These are phyloP conservation scores for Heliophila coronopifolia DNA, from an alignment of 441 rosid species.

Conservation along the genomic window DNA sequence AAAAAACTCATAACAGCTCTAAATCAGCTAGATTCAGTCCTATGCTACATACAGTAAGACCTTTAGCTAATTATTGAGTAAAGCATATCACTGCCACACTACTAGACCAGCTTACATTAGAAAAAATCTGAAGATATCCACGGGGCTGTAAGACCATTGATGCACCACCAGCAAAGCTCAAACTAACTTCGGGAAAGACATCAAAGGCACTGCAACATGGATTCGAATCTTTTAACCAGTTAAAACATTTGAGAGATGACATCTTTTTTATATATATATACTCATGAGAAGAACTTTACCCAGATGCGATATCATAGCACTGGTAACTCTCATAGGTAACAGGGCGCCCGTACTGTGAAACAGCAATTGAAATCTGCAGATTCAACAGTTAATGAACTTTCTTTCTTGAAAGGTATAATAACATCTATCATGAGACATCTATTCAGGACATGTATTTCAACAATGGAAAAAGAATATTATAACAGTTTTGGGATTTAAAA, in stretches of 20 bases:
- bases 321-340: conserved; percentile 46
- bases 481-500: not conserved
- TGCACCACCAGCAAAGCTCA: conserved; percentile 79
- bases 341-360: conserved; percentile 47
- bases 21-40: not conserved
- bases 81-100: conserved; percentile 3
- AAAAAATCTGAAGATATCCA: conserved; percentile 68
- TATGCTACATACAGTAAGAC: not conserved
- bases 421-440: too few species aligned
- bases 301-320: conserved; percentile 57
- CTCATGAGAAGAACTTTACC: conserved; percentile 42
- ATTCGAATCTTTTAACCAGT: not conserved
- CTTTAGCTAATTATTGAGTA: not conserved
- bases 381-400: conserved; percentile 10
- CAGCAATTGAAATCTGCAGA: conserved; percentile 53
- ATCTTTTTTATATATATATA: conserved; percentile 3
- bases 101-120: conserved; percentile 47
- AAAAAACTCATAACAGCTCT: not conserved
- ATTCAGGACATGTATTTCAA: not conserved
- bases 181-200: conserved; percentile 72
- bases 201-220: conserved; percentile 44
- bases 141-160: conserved; percentile 60
- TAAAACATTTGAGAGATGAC: not conserved
- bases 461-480: not conserved
- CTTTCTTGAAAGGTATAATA: not conserved